Evolutionary conservation across 2,329 filamentous ascomycete species (phyloP), one percentile per base, ranked within the genome.

Genomic region (Ambrosiella xylebori): DNA sequence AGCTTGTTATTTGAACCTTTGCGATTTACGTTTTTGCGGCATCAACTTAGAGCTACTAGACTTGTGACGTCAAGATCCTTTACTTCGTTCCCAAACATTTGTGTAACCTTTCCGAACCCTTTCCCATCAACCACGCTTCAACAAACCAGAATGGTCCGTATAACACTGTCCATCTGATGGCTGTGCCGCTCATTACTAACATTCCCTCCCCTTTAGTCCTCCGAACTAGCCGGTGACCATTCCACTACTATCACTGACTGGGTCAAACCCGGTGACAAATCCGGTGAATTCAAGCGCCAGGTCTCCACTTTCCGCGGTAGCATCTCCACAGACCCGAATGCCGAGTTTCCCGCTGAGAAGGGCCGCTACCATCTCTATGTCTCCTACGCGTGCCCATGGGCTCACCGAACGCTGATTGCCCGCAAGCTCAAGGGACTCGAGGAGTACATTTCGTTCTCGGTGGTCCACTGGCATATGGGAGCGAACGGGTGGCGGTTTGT

Each of bases 331-430:
- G 80, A 87, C 64, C 71, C 80, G 0, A 83, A 79, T 47, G 84
- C 87, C 4, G 72, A 83, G 68, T 96, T 89, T 64, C 86, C 88
- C 4, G 79, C 88, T 0, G 91, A 97, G 72, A 88, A 87, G 71
- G 88, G 79, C 57, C 79, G 93, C 58, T 98, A 98, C 69, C 93
- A 98, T 71, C 81, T 98, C 65, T 98, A 91, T 68, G 85, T 95
- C 64, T 91, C 85, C 65, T 95, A 95, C 71, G 90, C 90, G 6
- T 96, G 90, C 70, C 90, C 90, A 3, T 96, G 90, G 90, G 90
- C 91, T 4, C 88, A 88, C 66, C 84, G 93, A 49, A 85, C 88
- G 0, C 76, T 97, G 63, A 95, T 97, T 64, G 85, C 86, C 1
- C 80, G 91, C 60, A 85, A 88, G 68, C 78, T 98, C 65, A 98